A percentile compares a stretch with the other conserved stretches of the same genome.
Conservation (phyloP, 1,139 yeast species). For the Blastobotrys aristatus region DNA sequence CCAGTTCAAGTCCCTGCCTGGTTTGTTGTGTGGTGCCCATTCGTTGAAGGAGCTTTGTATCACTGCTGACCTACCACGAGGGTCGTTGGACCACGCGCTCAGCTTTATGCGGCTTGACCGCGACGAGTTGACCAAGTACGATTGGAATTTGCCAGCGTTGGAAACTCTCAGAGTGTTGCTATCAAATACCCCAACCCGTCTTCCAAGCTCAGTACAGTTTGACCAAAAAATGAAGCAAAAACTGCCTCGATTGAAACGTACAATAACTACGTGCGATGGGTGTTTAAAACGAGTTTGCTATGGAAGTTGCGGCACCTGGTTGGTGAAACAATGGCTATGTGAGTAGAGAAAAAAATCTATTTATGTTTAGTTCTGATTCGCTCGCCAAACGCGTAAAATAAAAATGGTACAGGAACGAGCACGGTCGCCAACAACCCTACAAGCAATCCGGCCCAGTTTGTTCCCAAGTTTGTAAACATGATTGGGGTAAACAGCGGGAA, state of each 20-base stretch:
- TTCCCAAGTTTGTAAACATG: slow-evolving; percentile 66
- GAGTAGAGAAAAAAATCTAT: not conserved
- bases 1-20: too few relatives aligned
- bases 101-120: too few relatives aligned
- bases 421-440: slow-evolving; percentile 59
- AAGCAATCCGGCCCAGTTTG: slow-evolving; percentile 73
- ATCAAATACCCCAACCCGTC: not conserved
- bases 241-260: too few relatives aligned
- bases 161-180: not conserved
- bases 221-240: too few relatives aligned
- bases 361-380: slow-evolving; percentile 48
- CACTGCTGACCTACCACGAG: too few relatives aligned
- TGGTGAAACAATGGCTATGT: not conserved
- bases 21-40: too few relatives aligned
- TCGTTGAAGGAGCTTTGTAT: too few relatives aligned
- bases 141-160: not conserved
- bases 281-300: too few relatives aligned
- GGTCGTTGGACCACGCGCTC: too few relatives aligned
- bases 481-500: slow-evolving; percentile 38
- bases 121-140: not conserved
- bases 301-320: not conserved
- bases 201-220: not conserved
- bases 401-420: slow-evolving; percentile 63
- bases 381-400: slow-evolving; percentile 62
- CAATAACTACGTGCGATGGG: too few relatives aligned